Percentiles rank a stretch among this genome's conserved stretches.
Evolutionary conservation across 2,329 filamentous ascomycete genomes (phyloP).

Genomic region (Penicillium psychrosexuale): DNA sequence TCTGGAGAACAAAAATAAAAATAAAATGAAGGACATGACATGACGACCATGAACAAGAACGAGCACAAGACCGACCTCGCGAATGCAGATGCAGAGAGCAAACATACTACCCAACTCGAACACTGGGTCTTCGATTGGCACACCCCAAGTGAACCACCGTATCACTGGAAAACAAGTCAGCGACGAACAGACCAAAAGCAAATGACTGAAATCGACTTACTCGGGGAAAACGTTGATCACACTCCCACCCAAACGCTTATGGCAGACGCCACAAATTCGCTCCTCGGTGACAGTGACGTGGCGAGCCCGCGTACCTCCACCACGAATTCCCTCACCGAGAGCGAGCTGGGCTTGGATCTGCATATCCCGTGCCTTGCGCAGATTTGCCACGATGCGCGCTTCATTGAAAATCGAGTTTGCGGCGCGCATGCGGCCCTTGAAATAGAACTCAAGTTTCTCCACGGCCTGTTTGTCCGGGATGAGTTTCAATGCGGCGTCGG

Average conservation of each 20-base stretch:
- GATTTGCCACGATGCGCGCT: constrained; percentile 69
- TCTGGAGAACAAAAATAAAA: constrained; percentile 2
- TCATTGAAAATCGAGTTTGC: constrained; percentile 81
- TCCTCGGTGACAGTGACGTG: constrained; percentile 84
- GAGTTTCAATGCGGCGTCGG: constrained; percentile 77
- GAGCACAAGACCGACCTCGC: neutral
- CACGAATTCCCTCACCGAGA: constrained; percentile 62
- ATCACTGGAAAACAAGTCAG: constrained; percentile 38
- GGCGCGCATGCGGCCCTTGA: constrained; percentile 81
- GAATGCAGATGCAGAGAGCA: constrained; percentile 10
- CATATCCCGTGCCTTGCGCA: constrained; percentile 77
- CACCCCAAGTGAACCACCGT: constrained; percentile 78
- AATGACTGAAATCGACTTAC: constrained; percentile 46
- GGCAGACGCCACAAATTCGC: constrained; percentile 83
- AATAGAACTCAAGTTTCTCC: constrained; percentile 79
- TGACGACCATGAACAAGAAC: neutral
- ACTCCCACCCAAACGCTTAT: constrained; percentile 86
- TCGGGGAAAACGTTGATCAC: constrained; percentile 88
- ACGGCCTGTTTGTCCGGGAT: constrained; percentile 80
- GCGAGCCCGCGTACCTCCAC: constrained; percentile 56
- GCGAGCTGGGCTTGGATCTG: constrained; percentile 69
- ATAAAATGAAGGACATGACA: neutral
- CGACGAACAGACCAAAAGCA: neutral
- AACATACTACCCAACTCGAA: constrained; percentile 19
- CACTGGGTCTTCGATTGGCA: constrained; percentile 48